phyloP scores from a whole-genome alignment of 768 basidiomycete genomes.

The Hydnomerulius pinastri region DNA sequence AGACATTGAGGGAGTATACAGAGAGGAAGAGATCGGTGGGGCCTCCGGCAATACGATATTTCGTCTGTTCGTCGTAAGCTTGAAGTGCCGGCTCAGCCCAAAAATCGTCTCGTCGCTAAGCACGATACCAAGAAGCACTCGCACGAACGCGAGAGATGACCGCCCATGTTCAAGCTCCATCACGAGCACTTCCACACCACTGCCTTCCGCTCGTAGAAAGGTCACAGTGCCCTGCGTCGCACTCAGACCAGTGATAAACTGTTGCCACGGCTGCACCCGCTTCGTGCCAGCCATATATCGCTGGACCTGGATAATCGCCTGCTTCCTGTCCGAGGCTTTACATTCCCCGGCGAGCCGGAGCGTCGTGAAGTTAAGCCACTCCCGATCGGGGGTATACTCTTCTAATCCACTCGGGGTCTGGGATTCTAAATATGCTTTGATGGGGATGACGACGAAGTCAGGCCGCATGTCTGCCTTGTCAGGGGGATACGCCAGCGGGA shows the following conservation, averaged over 20 bases:
- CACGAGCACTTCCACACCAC: not conserved
- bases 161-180: not conserved
- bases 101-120: not conserved
- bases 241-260: not conserved
- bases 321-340: not conserved
- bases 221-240: not conserved
- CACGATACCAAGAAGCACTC: not conserved
- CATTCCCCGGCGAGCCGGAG: not conserved
- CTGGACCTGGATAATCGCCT: not conserved
- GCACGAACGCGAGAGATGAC: conserved; percentile 3
- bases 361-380: conserved; percentile 4
- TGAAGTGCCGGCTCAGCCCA: not conserved
- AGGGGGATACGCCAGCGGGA: conserved; percentile 1
- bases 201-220: conserved; percentile 2
- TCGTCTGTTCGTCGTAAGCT: no score
- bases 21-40: no score
- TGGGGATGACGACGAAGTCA: conserved; percentile 5
- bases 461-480: conserved; percentile 5
- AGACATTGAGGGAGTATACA: no score
- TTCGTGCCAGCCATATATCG: conserved; percentile 7
- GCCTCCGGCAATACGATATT: no score
- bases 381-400: not conserved
- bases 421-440: not conserved
- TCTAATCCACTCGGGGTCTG: not conserved
- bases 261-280: conserved; percentile 4